Base-by-base conservation (phyloP, 2,329 filamentous ascomycete genomes). In the Trichoderma endophyticum region DNA sequence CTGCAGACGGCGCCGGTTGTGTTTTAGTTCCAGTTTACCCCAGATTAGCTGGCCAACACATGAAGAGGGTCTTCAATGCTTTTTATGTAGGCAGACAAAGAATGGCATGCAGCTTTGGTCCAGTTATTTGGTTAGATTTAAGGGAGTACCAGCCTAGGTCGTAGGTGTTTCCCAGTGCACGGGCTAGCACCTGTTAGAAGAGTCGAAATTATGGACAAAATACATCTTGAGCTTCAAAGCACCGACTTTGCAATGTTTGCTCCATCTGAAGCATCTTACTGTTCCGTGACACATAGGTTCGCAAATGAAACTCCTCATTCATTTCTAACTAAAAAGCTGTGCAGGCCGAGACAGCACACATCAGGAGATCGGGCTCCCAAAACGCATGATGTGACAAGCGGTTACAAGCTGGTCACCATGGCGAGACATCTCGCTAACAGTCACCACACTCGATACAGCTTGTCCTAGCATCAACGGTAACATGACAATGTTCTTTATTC, bases 21-120 rank as follows among this genome's bases (percentile, higher is more conserved):
- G 60, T 59, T 30, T 34, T 70, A 70, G 66, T 54, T 26, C 39
- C 21, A 18, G 57, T 54, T 60, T 70, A 62, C 67, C 67, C 67
- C 67, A 8, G 67, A 70, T 68, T 68, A 24, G 62, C 24, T 51
- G 62, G 12, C 54, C 34, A 32, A 18, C 54, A 59, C 21, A 6
- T 59, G 64, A 24, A 30, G 12, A 59, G 26, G 24, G 32, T 32
- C 54, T 67, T 28, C 12, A 57, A 24, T 14, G 15, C 18, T 21
- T 51, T 43, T 51, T 21, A 51, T 51, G 43, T 51, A 9, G 2
- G 21, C 48, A 12, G 48, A 21, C 43, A 51, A 51, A 51, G 43
- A 51, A 32, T 21, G 15, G 32, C 30, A 28, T n/a, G 28, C n/a
- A 24, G 8, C 4, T 54, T 54, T 54, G 4, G 26, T 32, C 26